A percentile compares a stretch with the other conserved stretches of the same genome.
Conservation (phyloP, 208 protist species). For the Acanthamoeba culbertsoni region DNA sequence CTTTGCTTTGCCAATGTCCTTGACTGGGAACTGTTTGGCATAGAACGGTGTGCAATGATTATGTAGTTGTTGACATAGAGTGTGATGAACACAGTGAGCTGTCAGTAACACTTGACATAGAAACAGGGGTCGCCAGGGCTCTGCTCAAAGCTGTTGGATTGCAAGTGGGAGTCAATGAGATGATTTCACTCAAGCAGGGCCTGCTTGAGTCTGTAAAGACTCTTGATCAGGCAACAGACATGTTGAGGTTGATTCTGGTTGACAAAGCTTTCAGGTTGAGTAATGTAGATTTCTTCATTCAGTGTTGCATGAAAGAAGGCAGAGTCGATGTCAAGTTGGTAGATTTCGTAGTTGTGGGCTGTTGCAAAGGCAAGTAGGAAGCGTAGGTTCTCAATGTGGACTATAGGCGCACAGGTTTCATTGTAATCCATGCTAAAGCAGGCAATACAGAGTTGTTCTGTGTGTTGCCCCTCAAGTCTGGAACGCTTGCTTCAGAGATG, state of each 20-base stretch:
- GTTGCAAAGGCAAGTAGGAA: background rate
- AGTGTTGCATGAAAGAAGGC: background rate
- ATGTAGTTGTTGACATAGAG: background rate
- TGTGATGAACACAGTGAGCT: background rate
- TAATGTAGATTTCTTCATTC: background rate
- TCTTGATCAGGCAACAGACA: background rate
- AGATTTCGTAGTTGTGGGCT: background rate
- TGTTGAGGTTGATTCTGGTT: background rate
- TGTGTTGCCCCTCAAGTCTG: too few species aligned
- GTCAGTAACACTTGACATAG: too few species aligned
- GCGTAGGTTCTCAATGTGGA: background rate
- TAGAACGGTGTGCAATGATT: background rate
- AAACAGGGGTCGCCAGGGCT: background rate
- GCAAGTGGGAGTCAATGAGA: background rate
- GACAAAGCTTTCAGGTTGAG: background rate
- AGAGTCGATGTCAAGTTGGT: background rate
- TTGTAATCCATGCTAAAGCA: background rate
- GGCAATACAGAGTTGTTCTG: too few species aligned
- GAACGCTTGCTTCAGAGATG: too few species aligned
- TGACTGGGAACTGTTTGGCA: background rate
- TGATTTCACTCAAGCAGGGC: background rate
- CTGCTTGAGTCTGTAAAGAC: background rate
- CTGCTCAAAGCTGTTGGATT: background rate
- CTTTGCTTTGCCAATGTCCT: background rate
- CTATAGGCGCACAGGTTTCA: conserved; percentile 12